Conservation (phyloP, 2,329 filamentous ascomycete genomes). For the Pestalotiopsis sp. region DNA sequence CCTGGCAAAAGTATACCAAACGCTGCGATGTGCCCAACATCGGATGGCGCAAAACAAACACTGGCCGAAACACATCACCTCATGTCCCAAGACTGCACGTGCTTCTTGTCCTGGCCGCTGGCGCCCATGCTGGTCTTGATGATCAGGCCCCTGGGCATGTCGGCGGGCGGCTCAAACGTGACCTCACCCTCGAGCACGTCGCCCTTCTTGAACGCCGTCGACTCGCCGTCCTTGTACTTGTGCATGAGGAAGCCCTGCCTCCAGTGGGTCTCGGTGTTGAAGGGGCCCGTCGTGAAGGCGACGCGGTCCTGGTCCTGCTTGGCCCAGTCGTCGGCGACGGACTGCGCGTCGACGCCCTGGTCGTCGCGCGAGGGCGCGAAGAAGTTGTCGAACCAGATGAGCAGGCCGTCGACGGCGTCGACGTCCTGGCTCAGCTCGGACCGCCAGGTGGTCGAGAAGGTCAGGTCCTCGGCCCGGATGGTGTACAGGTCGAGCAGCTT, state of each 20-base stretch:
- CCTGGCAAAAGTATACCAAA: neutral
- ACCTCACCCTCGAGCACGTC: slow-evolving; percentile 68
- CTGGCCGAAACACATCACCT: neutral
- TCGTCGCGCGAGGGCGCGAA: slow-evolving; percentile 68
- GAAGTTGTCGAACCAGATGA: slow-evolving; percentile 94
- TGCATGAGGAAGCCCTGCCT: slow-evolving; percentile 78
- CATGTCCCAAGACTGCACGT: slow-evolving; percentile 47
- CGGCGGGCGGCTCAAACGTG: slow-evolving; percentile 69
- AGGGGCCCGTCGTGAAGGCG: slow-evolving; percentile 88
- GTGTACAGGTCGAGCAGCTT: slow-evolving; percentile 77
- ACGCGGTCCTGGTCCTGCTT: slow-evolving; percentile 62
- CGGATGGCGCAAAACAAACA: neutral
- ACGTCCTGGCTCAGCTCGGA: slow-evolving; percentile 63
- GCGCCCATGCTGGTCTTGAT: slow-evolving; percentile 66
- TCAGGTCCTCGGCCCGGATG: slow-evolving; percentile 70
- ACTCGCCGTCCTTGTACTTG: slow-evolving; percentile 51
- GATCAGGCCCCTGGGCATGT: slow-evolving; percentile 70
- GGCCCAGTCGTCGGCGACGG: slow-evolving; percentile 63
- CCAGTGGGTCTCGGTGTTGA: slow-evolving; percentile 83
- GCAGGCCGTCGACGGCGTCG: slow-evolving; percentile 79
- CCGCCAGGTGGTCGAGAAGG: slow-evolving; percentile 72
- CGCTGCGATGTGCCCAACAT: neutral
- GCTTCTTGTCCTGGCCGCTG: slow-evolving; percentile 41
- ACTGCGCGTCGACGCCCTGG: slow-evolving; percentile 48
- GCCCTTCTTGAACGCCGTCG: slow-evolving; percentile 53